Base-by-base conservation (phyloP, 2,329 filamentous ascomycete species). In the Neonectria faginata region DNA sequence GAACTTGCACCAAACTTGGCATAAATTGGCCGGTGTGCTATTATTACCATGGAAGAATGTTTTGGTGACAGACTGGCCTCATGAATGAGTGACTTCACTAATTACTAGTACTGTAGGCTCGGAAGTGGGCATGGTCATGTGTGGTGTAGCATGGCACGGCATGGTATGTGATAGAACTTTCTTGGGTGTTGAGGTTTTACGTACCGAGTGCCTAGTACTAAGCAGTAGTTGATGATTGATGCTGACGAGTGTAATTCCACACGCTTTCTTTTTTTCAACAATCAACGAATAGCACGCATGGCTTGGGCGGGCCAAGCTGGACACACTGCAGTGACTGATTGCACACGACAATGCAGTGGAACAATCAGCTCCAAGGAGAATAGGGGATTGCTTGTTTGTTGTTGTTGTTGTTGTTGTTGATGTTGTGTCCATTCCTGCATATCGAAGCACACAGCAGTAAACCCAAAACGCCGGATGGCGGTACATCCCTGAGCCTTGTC, bases 381-480 rank as follows among this genome's bases (percentile, higher is more conserved):
- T 52, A 61, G 62, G 61, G 45, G 60, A 62, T 62, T 58, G 60
- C 27, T 6, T 25, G 25, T 25, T 25, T 25, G 25, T 25, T 25
- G 25, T 25, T 25, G 25, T 25, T 25, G 25, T 2, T 25, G 22
- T 25, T 25, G n/a, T n/a, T n/a, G n/a, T n/a, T n/a, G n/a, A n/a
- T 4, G 22, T 25, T 39, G 41, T 47, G 39, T 29, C 44, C 47
- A 57, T 53, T 54, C 42, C 22, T 33, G 53, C 59, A 67, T 42
- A 52, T 42, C 16, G 39, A 45, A 57, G 55, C 52, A 62, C 52
- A 64, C 36, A 44, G 52, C 55, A 62, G 57, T 69, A 69, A 73
- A 72, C 62, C 62, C 66, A 68, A 73, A 73, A 73, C 70, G 68
- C 64, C 58, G 63, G 58, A 70, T 65, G 70, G 67, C 58, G 67